phyloP scores from a whole-genome alignment of 345 rosid genomes.

The Hibiscus trionum region DNA sequence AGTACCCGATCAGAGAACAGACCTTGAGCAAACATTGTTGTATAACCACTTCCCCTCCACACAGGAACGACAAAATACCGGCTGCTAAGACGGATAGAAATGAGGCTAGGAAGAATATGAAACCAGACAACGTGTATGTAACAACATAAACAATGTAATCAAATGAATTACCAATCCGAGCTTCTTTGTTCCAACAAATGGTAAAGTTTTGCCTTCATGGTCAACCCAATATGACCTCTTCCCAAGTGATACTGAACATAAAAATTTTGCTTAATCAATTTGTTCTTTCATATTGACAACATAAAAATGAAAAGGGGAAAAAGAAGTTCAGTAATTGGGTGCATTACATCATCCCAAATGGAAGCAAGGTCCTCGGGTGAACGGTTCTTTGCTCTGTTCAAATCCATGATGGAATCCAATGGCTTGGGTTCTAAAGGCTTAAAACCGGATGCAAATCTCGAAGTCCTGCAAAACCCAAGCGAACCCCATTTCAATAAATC shows the following conservation, averaged over 20 bases:
- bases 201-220: slow-evolving; percentile 71
- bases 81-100: slow-evolving; percentile 33
- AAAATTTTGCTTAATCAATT: background rate
- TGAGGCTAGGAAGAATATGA: background rate
- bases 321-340: background rate
- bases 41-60: slow-evolving; percentile 87
- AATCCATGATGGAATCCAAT: slow-evolving; percentile 79
- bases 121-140: background rate
- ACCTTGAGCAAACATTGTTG: slow-evolving; percentile 94
- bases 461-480: slow-evolving; percentile 59
- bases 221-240: slow-evolving; percentile 73
- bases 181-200: slow-evolving; percentile 72
- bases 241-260: slow-evolving; percentile 47
- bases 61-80: slow-evolving; percentile 80
- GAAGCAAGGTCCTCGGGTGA: slow-evolving; percentile 78
- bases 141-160: slow-evolving; percentile 6
- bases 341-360: slow-evolving; percentile 73
- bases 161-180: slow-evolving; percentile 52
- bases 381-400: slow-evolving; percentile 51
- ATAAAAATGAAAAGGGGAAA: background rate
- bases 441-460: slow-evolving; percentile 78
- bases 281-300: background rate
- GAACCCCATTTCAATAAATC: slow-evolving; percentile 53
- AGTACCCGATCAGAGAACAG: slow-evolving; percentile 19
- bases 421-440: slow-evolving; percentile 76